Evolutionary conservation across 805 yeast species (phyloP), one percentile per base, ranked within the genome.

Genomic region (Blastobotrys chiropterorum): DNA sequence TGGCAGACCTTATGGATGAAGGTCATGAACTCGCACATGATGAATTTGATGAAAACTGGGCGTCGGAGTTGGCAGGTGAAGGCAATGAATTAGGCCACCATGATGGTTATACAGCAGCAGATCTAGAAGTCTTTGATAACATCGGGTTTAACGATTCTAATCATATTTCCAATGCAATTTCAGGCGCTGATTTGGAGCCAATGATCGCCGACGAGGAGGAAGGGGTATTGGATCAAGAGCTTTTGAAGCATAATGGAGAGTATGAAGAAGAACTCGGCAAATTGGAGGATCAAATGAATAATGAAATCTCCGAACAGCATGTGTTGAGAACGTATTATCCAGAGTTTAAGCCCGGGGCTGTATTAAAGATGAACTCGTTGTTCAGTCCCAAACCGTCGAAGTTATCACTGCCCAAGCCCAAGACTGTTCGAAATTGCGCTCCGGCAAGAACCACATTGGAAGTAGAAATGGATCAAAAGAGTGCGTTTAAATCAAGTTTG

Each of bases 401-500:
- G 52, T 79, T 78, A 57, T 69, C 71, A 31, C 81, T 77, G 48
- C 81, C 81, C 42, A 69, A 72, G 20, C 85, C 88, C 2, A 60
- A 64, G 17, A 44, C 49, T 2, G 46, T 62, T 2, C 57, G 68
- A 14, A 67, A 65, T 2, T 62, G 69, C 19, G 56, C 64, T 0
- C 94, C 95, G 0, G 73, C 81, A 6, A 78, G 81, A 51, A 59
- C 81, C 20, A 66, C 72, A 2, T 71, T 87, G 20, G 92, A 87
- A 53, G 73, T 82, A 0, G 86, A 79, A 38, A 62, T 75, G 4
- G 95, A 87, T 62, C 78, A 81, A 50, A 67, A 79, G 45, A 77
- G 76, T 55, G 58, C 72, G 8, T 83, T 85, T 66, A 75, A 71
- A 58, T 45, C 53, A 14, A 38, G 16, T 14, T 34, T 42, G 3